Percentiles rank a stretch among this genome's conserved stretches.
Conservation (phyloP, 73 alveolate genomes). For the Paramecium sonneborni region DNA sequence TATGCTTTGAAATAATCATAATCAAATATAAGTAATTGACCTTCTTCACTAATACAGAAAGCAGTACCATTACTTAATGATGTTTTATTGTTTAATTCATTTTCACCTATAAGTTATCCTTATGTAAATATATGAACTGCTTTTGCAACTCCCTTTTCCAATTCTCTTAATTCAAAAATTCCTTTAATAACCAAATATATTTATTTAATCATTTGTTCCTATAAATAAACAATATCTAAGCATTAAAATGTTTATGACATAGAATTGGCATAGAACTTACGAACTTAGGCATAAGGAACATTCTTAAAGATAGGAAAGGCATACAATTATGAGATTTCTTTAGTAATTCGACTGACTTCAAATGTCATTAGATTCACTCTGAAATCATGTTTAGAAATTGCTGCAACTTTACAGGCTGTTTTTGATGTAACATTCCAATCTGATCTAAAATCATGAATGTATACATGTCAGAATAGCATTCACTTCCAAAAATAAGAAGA, state of each 20-base stretch:
- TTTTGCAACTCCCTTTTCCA: background rate
- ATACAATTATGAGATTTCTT: constrained; percentile 6
- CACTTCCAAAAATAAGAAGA: constrained; percentile 4
- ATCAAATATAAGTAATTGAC: background rate
- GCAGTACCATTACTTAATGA: background rate
- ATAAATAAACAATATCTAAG: background rate
- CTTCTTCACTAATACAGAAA: constrained; percentile 38
- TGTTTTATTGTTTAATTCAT: background rate
- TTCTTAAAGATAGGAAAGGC: background rate
- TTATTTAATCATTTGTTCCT: background rate
- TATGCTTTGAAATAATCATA: background rate
- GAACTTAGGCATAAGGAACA: background rate
- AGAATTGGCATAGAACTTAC: constrained; percentile 36
- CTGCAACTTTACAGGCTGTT: constrained; percentile 2
- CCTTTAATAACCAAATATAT: constrained; percentile 29
- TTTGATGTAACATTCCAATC: constrained; percentile 24
- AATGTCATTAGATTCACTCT: constrained; percentile 5
- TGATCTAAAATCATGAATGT: constrained; percentile 42
- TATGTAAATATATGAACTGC: background rate
- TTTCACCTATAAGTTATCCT: constrained; percentile 33
- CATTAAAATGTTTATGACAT: background rate
- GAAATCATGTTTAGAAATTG: background rate
- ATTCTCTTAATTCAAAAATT: constrained; percentile 42
- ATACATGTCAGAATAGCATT: constrained; percentile 37
- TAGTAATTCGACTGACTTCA: constrained; percentile 29